Percentiles rank a stretch among this genome's conserved stretches.
Conservation (phyloP, 129 eudicot genomes). For the Ambrosia artemisiifolia region DNA sequence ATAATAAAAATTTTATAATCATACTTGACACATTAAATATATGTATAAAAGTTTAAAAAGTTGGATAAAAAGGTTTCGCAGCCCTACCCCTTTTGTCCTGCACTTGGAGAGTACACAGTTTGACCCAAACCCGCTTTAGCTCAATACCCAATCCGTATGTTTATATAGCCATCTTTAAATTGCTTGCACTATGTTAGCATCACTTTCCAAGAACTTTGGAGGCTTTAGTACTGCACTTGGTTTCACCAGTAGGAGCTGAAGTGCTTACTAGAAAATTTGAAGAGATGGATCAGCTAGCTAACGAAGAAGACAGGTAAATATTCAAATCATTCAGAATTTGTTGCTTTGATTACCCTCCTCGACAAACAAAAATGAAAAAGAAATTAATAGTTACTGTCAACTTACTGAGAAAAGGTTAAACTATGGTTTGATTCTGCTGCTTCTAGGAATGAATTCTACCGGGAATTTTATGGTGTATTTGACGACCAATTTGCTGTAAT, state of each 20-base stretch:
- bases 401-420: neutral
- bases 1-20: neutral
- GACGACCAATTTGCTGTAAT: conserved; percentile 77
- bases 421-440: conserved; percentile 6
- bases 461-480: conserved; percentile 66
- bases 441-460: conserved; percentile 75
- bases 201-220: conserved; percentile 95
- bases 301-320: conserved; percentile 60
- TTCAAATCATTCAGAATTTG: conserved; percentile 10
- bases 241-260: conserved; percentile 93
- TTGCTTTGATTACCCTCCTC: neutral
- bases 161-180: neutral
- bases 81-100: neutral
- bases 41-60: neutral
- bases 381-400: neutral
- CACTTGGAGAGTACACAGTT: neutral
- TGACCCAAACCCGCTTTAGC: neutral
- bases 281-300: conserved; percentile 69
- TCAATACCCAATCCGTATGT: neutral
- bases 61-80: neutral
- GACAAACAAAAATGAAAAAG: neutral
- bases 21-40: neutral
- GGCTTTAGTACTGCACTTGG: conserved; percentile 70
- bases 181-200: conserved; percentile 47
- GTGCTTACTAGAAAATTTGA: conserved; percentile 89